A percentile compares a stretch with the other conserved stretches of the same genome.
phyloP scores from a whole-genome alignment of 2,329 filamentous ascomycete species.

The Stemphylium lycopersici region DNA sequence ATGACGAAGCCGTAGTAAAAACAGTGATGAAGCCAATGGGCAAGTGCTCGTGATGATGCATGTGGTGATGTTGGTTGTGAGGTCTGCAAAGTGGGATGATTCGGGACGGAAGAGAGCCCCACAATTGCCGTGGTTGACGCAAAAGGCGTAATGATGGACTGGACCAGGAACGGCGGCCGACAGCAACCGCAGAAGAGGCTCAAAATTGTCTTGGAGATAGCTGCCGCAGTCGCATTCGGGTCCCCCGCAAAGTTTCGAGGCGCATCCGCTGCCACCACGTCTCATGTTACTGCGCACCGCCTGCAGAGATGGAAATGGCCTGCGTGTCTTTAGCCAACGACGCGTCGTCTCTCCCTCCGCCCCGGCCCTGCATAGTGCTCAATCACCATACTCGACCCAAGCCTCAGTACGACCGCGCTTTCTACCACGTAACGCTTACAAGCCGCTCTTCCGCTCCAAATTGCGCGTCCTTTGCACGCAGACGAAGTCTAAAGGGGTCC shows the following conservation, averaged over 20 bases:
- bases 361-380: slow-evolving; percentile 20
- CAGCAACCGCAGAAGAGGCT: slow-evolving; percentile 31
- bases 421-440: slow-evolving; percentile 15
- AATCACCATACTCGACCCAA: slow-evolving; percentile 17
- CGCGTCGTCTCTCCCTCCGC: slow-evolving; percentile 29
- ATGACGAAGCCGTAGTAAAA: slow-evolving; percentile 11
- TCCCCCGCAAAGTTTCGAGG: slow-evolving; percentile 21
- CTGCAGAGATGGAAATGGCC: slow-evolving; percentile 43
- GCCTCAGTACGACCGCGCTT: slow-evolving; percentile 27
- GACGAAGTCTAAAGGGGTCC: slow-evolving; percentile 31
- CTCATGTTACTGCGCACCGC: slow-evolving; percentile 40
- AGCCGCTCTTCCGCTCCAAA: slow-evolving; percentile 21
- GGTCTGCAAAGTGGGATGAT: not conserved
- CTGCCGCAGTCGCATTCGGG: slow-evolving; percentile 18
- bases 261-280: slow-evolving; percentile 27
- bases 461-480: slow-evolving; percentile 43
- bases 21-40: not conserved
- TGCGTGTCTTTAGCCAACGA: slow-evolving; percentile 40
- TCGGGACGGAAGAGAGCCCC: slow-evolving; percentile 9
- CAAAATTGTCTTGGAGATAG: slow-evolving; percentile 20
- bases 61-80: not conserved
- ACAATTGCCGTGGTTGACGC: slow-evolving; percentile 13
- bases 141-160: slow-evolving; percentile 24
- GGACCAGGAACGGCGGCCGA: slow-evolving; percentile 25
- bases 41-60: not conserved